A percentile compares a stretch with the other conserved stretches of the same genome.
These are phyloP conservation scores for Pichia sp. DNA, from an alignment of 1,139 yeast species.

Conservation along the genomic window DNA sequence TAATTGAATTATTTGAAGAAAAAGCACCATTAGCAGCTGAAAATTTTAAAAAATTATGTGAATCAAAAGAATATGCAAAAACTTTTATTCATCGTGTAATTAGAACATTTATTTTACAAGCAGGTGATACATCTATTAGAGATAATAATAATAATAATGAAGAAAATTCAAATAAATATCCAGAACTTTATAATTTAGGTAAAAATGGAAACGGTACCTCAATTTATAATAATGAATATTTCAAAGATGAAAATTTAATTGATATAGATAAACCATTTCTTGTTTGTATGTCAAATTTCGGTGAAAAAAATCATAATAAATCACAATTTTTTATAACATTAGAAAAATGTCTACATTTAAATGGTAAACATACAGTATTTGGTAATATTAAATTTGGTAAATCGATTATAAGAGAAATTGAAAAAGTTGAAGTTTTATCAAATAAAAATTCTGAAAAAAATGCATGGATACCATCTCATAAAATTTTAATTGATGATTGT, in stretches of 20 bases:
- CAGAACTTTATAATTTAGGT: slow-evolving; percentile 36
- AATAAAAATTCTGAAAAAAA: slow-evolving; percentile 31
- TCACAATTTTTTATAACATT: slow-evolving; percentile 81
- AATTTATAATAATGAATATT: slow-evolving; percentile 28
- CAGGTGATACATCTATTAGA: slow-evolving; percentile 53
- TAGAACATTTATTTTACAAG: slow-evolving; percentile 75
- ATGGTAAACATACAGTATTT: slow-evolving; percentile 70
- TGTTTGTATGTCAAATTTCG: slow-evolving; percentile 71
- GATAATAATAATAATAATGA: slow-evolving; percentile 29
- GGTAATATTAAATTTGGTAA: slow-evolving; percentile 65
- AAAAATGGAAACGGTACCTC: slow-evolving; percentile 36
- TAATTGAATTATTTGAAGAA: slow-evolving; percentile 45
- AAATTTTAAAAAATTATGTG: slow-evolving; percentile 47
- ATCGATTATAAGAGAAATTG: slow-evolving; percentile 62
- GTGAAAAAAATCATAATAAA: slow-evolving; percentile 48
- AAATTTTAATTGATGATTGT: slow-evolving; percentile 50
- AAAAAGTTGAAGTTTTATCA: slow-evolving; percentile 34
- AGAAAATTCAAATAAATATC: slow-evolving; percentile 23
- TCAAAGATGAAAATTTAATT: slow-evolving; percentile 57
- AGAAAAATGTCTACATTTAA: slow-evolving; percentile 62
- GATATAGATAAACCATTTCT: slow-evolving; percentile 41
- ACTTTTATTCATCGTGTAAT: slow-evolving; percentile 62
- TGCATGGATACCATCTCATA: slow-evolving; percentile 33
- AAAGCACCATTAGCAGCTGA: slow-evolving; percentile 55
- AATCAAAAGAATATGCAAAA: slow-evolving; percentile 36